Conservation (phyloP, 1,284 basidiomycete genomes). For the Fomitopsis pinicola region DNA sequence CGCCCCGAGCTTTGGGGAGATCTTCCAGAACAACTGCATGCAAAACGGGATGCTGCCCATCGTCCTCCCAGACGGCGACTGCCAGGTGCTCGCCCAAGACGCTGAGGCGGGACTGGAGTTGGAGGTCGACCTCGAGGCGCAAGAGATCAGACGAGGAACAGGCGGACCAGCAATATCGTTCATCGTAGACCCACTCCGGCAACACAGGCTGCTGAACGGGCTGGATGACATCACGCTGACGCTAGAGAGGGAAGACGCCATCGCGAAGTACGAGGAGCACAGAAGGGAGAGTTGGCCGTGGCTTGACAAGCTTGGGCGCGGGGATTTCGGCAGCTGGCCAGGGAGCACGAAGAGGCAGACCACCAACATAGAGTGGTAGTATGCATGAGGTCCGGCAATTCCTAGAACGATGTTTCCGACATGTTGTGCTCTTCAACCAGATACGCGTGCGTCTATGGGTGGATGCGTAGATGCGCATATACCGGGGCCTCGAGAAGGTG, state of each 20-base stretch:
- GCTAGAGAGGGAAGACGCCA: constrained; percentile 68
- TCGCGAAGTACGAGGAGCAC: constrained; percentile 74
- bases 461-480: too few relatives aligned
- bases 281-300: constrained; percentile 83
- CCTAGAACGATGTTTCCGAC: too few relatives aligned
- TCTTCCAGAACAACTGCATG: constrained; percentile 91
- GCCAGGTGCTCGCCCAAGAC: constrained; percentile 74
- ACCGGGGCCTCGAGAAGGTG: too few relatives aligned
- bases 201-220: constrained; percentile 90
- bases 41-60: constrained; percentile 97
- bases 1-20: constrained; percentile 92
- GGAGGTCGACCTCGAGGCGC: constrained; percentile 87
- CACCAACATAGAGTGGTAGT: background rate
- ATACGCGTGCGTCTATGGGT: too few relatives aligned
- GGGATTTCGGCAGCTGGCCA: constrained; percentile 33
- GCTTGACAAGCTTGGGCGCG: constrained; percentile 91
- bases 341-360: too few relatives aligned
- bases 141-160: constrained; percentile 68
- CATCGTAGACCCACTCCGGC: constrained; percentile 81
- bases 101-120: constrained; percentile 78
- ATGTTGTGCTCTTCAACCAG: too few relatives aligned
- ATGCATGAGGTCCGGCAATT: too few relatives aligned
- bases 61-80: constrained; percentile 71
- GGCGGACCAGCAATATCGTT: constrained; percentile 79
- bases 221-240: constrained; percentile 94